Base-by-base conservation (phyloP, 345 rosid species). In the Angophora floribunda region DNA sequence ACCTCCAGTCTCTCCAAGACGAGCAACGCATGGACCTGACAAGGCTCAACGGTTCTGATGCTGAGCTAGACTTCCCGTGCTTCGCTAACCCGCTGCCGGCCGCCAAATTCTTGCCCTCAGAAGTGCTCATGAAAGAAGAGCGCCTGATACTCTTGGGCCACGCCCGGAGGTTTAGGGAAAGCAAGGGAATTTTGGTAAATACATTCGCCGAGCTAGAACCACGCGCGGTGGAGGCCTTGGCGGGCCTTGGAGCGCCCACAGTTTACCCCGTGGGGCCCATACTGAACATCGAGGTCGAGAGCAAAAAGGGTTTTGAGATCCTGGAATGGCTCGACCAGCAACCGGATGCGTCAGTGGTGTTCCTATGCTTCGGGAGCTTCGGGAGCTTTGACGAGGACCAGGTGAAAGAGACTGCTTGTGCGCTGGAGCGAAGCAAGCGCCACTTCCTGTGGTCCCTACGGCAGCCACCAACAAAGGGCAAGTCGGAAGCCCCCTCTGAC, bases 321-420 rank as follows among this genome's bases (percentile, higher is more conserved):
- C 6, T 93, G 57, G 53, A 51, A 28, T 95, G 97, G 98, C 97
- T 96, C 3, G 92, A 94, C 75, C 90, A 90, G 50, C 95, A 95
- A 8, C 94, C 95, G 1, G 49, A 21, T 24, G 87, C 86, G 3
- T 93, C 97, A 6, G 95, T 94, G 17, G 95, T 95, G 88, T 95
- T 95, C 89, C 88, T 95, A 41, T 96, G 96, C 91, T 96, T 96
- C 85, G 97, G 98, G 55, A 95, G 97, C 93, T 57, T 16, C 88
- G 98, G 98, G 75, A 86, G 92, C 65, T 96, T 96, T 70, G 67
- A 55, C 63, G 92, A 80, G 65, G 88, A 89, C 2, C 97, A 94
- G 87, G 89, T 92, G 28, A 91, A 85, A 79, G 92, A 93, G 30
- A 44, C 47, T 44, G 52, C 50, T 19, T 6, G 86, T 86, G 75